Conservation (phyloP, 352 stramenopile species). For the Stephanocyclus meneghinianus region DNA sequence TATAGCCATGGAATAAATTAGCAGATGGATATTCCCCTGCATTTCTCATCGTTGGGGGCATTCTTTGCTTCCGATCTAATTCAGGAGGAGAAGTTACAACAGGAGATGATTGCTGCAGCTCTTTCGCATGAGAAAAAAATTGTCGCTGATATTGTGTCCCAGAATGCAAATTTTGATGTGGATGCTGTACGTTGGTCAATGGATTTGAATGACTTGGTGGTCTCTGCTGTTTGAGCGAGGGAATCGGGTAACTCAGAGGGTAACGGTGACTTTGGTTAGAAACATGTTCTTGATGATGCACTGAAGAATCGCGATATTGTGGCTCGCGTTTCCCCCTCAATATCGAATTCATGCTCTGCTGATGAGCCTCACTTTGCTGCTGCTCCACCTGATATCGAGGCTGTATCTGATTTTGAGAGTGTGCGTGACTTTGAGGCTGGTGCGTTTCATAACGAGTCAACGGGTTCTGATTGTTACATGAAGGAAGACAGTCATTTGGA, state of each 20-base stretch:
- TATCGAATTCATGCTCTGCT: neutral
- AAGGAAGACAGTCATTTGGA: constrained; percentile 1
- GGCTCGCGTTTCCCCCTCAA: neutral
- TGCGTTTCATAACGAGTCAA: neutral
- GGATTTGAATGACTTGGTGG: neutral
- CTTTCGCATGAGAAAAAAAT: constrained; percentile 11
- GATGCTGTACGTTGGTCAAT: neutral
- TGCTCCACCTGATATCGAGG: neutral
- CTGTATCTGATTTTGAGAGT: neutral
- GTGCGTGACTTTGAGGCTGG: neutral
- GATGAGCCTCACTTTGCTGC: neutral
- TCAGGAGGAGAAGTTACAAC: constrained; percentile 21
- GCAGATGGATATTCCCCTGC: neutral
- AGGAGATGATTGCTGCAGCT: constrained; percentile 7
- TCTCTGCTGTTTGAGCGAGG: neutral
- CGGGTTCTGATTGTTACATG: neutral
- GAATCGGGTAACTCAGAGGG: neutral
- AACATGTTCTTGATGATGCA: neutral
- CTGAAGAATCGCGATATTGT: neutral
- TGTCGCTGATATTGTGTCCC: neutral
- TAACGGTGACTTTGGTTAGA: neutral
- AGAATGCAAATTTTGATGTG: constrained; percentile 2
- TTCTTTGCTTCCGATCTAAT: constrained; percentile 21
- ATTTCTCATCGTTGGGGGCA: neutral
- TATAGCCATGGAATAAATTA: neutral